These are phyloP conservation scores for Entophlyctis helioformis DNA, from an alignment of 192 early-diverging fungal genomes.

Conservation along the genomic window DNA sequence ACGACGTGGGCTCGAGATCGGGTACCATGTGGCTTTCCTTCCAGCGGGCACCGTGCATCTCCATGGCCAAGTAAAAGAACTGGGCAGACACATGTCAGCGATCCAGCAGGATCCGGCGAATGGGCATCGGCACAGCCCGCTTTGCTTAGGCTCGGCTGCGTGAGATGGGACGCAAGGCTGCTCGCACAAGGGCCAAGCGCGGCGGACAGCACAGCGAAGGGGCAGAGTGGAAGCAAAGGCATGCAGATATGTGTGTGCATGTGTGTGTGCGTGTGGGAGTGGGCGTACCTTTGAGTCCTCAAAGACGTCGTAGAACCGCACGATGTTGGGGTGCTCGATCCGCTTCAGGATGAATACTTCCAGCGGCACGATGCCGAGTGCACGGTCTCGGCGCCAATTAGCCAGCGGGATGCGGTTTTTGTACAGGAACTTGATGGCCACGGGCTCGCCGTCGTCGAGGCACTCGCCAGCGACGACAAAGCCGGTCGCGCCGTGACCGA, in stretches of 20 bases:
- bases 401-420: constrained; percentile 46
- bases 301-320: constrained; percentile 51
- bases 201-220: too few relatives aligned
- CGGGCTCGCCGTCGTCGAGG: constrained; percentile 31
- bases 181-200: too few relatives aligned
- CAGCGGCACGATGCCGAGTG: constrained; percentile 53
- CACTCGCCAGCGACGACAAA: constrained; percentile 48
- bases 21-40: not conserved
- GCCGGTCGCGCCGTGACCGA: constrained; percentile 67
- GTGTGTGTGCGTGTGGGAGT: too few relatives aligned
- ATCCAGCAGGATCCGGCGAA: too few relatives aligned
- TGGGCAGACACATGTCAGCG: constrained; percentile 1
- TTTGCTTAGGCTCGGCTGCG: too few relatives aligned
- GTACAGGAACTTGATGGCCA: constrained; percentile 46
- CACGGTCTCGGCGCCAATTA: constrained; percentile 56
- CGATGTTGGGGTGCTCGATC: constrained; percentile 25
- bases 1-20: too few relatives aligned
- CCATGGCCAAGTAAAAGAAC: constrained; percentile 34
- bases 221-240: too few relatives aligned
- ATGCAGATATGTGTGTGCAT: too few relatives aligned
- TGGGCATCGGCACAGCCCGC: too few relatives aligned
- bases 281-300: constrained; percentile 63
- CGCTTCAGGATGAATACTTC: constrained; percentile 64
- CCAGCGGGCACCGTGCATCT: constrained; percentile 8
- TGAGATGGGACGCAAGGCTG: too few relatives aligned